Evolutionary conservation across 1,284 basidiomycete species (phyloP), one percentile per base, ranked within the genome.

Genomic region (Agaricales sp.): DNA sequence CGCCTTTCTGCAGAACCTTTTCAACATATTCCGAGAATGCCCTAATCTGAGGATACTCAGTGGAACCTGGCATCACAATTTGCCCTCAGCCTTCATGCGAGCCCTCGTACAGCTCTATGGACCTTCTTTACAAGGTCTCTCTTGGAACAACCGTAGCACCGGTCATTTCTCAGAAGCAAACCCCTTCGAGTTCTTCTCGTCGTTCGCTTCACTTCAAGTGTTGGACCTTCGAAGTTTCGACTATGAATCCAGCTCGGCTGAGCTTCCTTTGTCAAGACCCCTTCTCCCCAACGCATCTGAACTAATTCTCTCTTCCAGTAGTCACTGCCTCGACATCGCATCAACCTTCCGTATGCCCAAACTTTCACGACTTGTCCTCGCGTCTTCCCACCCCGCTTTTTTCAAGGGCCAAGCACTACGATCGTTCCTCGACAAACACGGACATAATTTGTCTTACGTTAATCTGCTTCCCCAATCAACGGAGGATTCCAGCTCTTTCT

Each of bases 351-450:
- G 49, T 4, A 56, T 74, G 12, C 71, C 71, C 18, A 55, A 64
- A 22, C 58, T 73, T 20, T 62, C 55, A 30, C 66, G 63, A 47
- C 58, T 73, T 22, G 67, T 64, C 11, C 46, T 73, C 22, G 63
- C 63, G 51, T 53, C 56, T 22, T 44, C 56, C 25, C 46, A 51
- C 14, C 52, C 53, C 22, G 54, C 54, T 43, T 39, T 52, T 11
- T 50, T 51, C 45, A 51, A 47, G 45, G 52, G 56, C 25, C 53
- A 59, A 14, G 52, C 59, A 46, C 53, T 75, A 35, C 52, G 55
- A 23, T 57, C 51, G 11, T 70, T 77, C 51, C 63, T 78, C 45
- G 54, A 61, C 14, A 57, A 49, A 6, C 73, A 76, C 52, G 74
- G 73, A 0, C 48, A 58, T 3, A 64, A 62, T 18, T 60, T 77